Evolutionary conservation across 371 early-diverging fungal genomes (phyloP), one percentile per base, ranked within the genome.

Genomic region (Mortierella sp.): DNA sequence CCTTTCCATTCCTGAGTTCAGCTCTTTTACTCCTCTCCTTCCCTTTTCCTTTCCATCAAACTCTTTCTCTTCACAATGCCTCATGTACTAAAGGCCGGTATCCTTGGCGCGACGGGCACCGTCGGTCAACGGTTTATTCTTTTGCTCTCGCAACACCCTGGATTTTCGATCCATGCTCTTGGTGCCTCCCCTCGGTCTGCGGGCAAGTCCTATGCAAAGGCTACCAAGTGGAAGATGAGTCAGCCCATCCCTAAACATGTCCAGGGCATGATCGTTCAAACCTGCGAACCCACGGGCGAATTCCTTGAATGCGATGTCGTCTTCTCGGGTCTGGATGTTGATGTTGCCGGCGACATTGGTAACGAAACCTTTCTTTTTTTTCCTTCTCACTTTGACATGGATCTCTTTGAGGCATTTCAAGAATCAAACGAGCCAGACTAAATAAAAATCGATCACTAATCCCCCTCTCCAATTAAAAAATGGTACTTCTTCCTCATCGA

Each of bases 21-120:
- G 46, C 16, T 46, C 46, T 16, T 16, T 7, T 46, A 11, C 46
- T 16, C 46, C 5, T 26, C 11, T 28, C 30, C 11, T 56, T 59
- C 55, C 16, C 51, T 9, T 57, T 14, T 21, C 50, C 60, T 19
- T 57, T 26, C 29, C 16, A 25, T 48, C 50, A 48, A 52, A 18
- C 21, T 21, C 21, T 50, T 14, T 50, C 21, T 50, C 50, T 50
- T 50, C 14, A 29, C 30, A 37, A 80, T 75, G 68, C 64, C 75
- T 30, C 70, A 64, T 21, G 67, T 71, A 74, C 68, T 81, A 62
- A 92, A 90, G 80, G 96, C 93, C 45, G 98, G 96, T 74, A 91
- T 98, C 66, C 93, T 98, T 61, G 98, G 98, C 74, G 97, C 97
- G 45, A 98, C 98, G 4, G 99, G 98, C 79, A 97, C 96, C n/a